Conservation (phyloP, 331 rosid genomes). For the Malus hybrid region DNA sequence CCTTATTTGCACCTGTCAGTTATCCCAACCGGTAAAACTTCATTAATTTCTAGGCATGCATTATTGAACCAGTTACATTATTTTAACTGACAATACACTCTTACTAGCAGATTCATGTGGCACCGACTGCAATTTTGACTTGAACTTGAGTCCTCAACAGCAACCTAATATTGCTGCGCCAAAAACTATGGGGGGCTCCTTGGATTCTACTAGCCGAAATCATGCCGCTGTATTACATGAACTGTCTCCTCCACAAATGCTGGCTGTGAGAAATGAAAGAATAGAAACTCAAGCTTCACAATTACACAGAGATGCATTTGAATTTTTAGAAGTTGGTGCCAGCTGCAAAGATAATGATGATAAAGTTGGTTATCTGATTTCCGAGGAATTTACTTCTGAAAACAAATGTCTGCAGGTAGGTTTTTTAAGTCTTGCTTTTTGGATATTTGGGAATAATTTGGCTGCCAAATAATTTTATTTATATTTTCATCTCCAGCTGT, state of each 20-base stretch:
- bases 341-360: conserved; percentile 13
- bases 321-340: conserved; percentile 6
- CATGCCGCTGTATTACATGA: conserved; percentile 26
- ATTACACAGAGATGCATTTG: conserved; percentile 12
- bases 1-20: conserved; percentile 23
- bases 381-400: background rate
- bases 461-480: conserved; percentile 13
- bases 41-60: background rate
- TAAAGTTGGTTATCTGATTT: background rate
- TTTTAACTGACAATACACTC: background rate
- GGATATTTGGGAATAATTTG: conserved; percentile 3
- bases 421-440: conserved; percentile 13
- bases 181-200: conserved; percentile 17
- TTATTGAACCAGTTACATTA: background rate
- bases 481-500: conserved; percentile 26
- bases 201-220: conserved; percentile 35
- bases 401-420: conserved; percentile 11
- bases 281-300: conserved; percentile 16
- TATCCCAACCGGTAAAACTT: conserved; percentile 34
- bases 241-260: conserved; percentile 25
- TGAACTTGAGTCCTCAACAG: conserved; percentile 29
- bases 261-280: conserved; percentile 9
- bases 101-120: conserved; percentile 28
- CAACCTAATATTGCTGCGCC: conserved; percentile 16
- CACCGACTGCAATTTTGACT: conserved; percentile 25